Evolutionary conservation across 2,329 filamentous ascomycete species (phyloP), one percentile per base, ranked within the genome.

Genomic region (Fusarium praegraminearum): DNA sequence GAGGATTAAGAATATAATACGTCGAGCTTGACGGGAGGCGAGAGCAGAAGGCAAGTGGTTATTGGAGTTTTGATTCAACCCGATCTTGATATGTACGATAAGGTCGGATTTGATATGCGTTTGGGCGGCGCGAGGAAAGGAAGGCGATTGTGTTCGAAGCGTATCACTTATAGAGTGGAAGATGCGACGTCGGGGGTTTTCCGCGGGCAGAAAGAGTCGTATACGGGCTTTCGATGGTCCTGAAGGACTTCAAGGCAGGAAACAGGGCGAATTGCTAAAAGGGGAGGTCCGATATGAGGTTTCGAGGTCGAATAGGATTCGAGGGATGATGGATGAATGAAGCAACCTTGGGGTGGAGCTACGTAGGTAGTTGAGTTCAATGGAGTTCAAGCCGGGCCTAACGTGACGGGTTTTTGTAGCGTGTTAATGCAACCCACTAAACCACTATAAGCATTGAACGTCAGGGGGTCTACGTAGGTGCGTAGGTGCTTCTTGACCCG

Each of bases 401-500:
- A 70, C 57, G 70, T 71, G 65, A 69, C 62, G 66, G 70, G 66
- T 62, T 72, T 58, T 43, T 70, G 59, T 72, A 71, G 70, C 64
- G 64, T 65, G 56, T 67, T 62, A 22, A 52, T 49, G 60, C 24
- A 72, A 35, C 43, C 56, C 56, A 63, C 69, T 73, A 40, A 12
- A 20, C 33, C 54, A 46, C 49, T 54, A 53, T 35, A 45, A 50
- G 35, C 47, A 46, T 53, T 51, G 38, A 50, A 7, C 18, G 10
- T 36, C 30, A 40, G 30, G 24, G 56, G 36, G 30, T 50, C 16
- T n/a, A 26, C 38, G 15, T 53, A 32, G 12, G n/a, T 20, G 20
- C 15, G 22, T 44, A 44, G 24, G 24, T 43, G 20, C n/a, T 41
- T 9, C 33, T 9, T n/a, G 32, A 22, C 20, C 20, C 20, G 20